Evolutionary conservation across 345 rosid genomes (phyloP).

Genomic region (Populus nigra): DNA sequence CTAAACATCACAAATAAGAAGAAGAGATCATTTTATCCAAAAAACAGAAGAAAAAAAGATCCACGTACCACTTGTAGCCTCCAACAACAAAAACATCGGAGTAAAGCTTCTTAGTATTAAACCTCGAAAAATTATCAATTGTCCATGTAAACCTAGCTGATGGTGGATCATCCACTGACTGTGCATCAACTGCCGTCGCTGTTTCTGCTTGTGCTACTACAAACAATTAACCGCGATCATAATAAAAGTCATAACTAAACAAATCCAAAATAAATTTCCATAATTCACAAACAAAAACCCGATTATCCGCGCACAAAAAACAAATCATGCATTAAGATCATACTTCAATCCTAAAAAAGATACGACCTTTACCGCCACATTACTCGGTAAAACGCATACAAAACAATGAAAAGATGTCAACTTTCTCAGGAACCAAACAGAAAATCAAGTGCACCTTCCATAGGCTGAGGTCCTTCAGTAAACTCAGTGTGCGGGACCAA

Average conservation of each 20-base stretch:
- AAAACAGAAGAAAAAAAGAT: neutral
- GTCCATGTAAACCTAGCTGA: slow-evolving; percentile 48
- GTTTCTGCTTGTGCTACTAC: slow-evolving; percentile 25
- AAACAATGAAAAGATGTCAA: neutral
- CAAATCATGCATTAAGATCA: neutral
- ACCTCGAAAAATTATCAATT: slow-evolving; percentile 38
- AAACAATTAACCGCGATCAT: neutral
- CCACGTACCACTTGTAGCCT: slow-evolving; percentile 41
- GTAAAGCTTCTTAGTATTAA: slow-evolving; percentile 38
- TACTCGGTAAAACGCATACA: neutral
- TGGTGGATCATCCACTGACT: slow-evolving; percentile 35
- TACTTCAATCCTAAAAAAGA: neutral
- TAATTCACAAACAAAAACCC: neutral
- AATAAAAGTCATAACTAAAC: neutral
- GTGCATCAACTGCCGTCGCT: slow-evolving; percentile 19
- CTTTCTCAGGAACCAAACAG: neutral
- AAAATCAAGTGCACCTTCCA: slow-evolving; percentile 37
- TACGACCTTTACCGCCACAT: neutral
- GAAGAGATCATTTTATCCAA: neutral
- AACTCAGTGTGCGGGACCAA: slow-evolving; percentile 39
- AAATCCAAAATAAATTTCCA: neutral
- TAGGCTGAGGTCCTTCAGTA: slow-evolving; percentile 40
- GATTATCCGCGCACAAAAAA: neutral
- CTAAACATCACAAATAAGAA: neutral
- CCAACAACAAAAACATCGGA: slow-evolving; percentile 44